Evolutionary conservation across 495 filamentous ascomycete species (phyloP), one percentile per base, ranked within the genome.

Genomic region (Glonium stellatum): DNA sequence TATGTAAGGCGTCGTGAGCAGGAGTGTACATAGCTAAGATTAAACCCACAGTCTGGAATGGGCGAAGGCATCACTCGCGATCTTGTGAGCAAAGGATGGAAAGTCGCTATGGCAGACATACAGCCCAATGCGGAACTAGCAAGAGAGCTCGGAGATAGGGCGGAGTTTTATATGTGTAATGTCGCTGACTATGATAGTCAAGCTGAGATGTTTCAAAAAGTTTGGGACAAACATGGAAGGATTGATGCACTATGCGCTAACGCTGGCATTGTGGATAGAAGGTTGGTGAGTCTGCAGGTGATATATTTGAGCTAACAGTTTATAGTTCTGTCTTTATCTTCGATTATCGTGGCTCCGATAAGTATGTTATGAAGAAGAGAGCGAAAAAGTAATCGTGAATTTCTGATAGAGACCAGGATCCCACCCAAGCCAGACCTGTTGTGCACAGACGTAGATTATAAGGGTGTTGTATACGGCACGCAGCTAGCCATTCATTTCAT

Each of bases 401-500:
- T 54, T 44, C 41, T 59, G 21, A 58, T 44, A 54, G 11, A 55
- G n/a, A n/a, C n/a, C 27, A 69, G 62, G 39, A 68, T 75, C 46
- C 73, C 73, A 1, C 69, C 72, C 8, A 62, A 61, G 42, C 75
- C 75, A 31, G 63, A 75, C 44, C 50, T 72, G 11, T 22, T 60
- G 1, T 70, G 67, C 54, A 76, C 75, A 11, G 72, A 77, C 55
- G 66, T 76, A 10, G 72, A 76, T 59, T 74, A 70, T 60, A 77
- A 75, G 61, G 74, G 71, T 27, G 69, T 76, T 3, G 59, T 75
- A 5, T 77, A 77, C 55, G 73, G 75, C 21, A 72, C 68, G 0
- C 69, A 72, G 52, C 69, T 77, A 8, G 72, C 75, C 11, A 70
- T 70, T 15, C 72, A 76, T 48, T 77, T 76, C 58, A 77, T 77